Evolutionary conservation across 345 rosid genomes (phyloP).

Genomic region (Euclidium syriacum): DNA sequence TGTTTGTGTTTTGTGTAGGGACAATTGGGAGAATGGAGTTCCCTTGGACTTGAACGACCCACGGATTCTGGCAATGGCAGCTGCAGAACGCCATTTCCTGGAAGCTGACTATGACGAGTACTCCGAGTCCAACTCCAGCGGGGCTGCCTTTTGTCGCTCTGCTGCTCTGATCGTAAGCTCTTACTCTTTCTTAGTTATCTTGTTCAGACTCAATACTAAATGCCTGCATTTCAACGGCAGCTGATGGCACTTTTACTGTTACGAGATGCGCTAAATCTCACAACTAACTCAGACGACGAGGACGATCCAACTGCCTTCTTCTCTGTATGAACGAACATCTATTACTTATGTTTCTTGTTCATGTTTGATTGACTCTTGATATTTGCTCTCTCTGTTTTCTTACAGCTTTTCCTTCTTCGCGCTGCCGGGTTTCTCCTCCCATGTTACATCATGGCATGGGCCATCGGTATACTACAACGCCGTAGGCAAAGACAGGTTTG

Average conservation of each 20-base stretch:
- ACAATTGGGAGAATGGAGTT: conserved; percentile 75
- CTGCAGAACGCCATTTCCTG: conserved; percentile 86
- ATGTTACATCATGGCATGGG: conserved; percentile 99
- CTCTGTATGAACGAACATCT: conserved; percentile 59
- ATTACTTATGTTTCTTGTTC: conserved; percentile 14
- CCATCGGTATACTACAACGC: conserved; percentile 84
- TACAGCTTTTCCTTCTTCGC: conserved; percentile 88
- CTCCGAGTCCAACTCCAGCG: conserved; percentile 78
- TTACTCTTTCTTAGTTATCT: neutral
- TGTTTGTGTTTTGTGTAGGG: conserved; percentile 38
- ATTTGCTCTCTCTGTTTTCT: neutral
- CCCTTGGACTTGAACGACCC: conserved; percentile 81
- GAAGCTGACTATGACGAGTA: conserved; percentile 91
- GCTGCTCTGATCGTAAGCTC: conserved; percentile 90
- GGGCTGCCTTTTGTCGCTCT: conserved; percentile 98
- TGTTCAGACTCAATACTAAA: neutral
- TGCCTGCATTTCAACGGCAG: conserved; percentile 31
- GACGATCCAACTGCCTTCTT: conserved; percentile 82
- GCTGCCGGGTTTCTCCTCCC: conserved; percentile 96
- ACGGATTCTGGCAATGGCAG: conserved; percentile 81
- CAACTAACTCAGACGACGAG: conserved; percentile 68
- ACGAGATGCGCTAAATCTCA: conserved; percentile 80
- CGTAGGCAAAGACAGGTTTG: conserved; percentile 91
- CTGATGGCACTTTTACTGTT: conserved; percentile 90
- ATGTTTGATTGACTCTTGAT: neutral